A percentile compares a stretch with the other conserved stretches of the same genome.
Evolutionary conservation across 305 asterid species (phyloP).

Genomic region (Rubia tinctorum): DNA sequence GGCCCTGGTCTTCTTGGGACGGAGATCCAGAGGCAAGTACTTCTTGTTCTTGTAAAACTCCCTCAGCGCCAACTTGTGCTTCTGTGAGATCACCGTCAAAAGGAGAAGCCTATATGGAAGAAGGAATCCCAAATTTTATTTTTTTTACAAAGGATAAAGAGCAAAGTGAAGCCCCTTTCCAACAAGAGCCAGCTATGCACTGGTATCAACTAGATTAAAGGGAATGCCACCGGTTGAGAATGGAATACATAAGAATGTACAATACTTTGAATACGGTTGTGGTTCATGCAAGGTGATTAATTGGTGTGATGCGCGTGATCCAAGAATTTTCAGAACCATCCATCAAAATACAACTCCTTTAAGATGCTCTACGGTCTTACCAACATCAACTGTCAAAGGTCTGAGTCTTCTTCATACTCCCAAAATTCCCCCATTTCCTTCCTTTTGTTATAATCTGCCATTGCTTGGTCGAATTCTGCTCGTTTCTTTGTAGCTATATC

Average conservation of each 20-base stretch:
- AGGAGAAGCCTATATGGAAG: no score
- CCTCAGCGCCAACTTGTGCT: slow-evolving; percentile 26
- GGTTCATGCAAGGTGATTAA: background rate
- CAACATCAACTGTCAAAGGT: slow-evolving; percentile 27
- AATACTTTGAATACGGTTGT: background rate
- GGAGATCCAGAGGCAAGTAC: slow-evolving; percentile 33
- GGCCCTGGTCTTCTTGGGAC: slow-evolving; percentile 36
- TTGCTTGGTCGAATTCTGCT: slow-evolving; percentile 82
- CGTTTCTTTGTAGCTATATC: slow-evolving; percentile 92
- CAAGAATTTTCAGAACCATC: background rate
- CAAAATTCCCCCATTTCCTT: slow-evolving; percentile 80
- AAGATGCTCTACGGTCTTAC: background rate
- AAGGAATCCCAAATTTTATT: no score
- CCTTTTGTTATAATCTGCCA: slow-evolving; percentile 53
- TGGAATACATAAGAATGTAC: slow-evolving; percentile 11
- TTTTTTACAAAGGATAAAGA: background rate
- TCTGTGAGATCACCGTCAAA: slow-evolving; percentile 31
- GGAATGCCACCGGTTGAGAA: background rate
- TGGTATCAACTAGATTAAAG: background rate
- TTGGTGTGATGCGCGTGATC: background rate
- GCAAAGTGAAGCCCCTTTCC: background rate
- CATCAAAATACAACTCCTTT: slow-evolving; percentile 8
- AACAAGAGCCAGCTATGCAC: background rate
- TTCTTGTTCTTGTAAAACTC: slow-evolving; percentile 32
- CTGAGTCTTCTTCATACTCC: slow-evolving; percentile 60